Evolutionary conservation across 306 rosid species (phyloP), one percentile per base, ranked within the genome.

Genomic region (Cucumis cinereus): DNA sequence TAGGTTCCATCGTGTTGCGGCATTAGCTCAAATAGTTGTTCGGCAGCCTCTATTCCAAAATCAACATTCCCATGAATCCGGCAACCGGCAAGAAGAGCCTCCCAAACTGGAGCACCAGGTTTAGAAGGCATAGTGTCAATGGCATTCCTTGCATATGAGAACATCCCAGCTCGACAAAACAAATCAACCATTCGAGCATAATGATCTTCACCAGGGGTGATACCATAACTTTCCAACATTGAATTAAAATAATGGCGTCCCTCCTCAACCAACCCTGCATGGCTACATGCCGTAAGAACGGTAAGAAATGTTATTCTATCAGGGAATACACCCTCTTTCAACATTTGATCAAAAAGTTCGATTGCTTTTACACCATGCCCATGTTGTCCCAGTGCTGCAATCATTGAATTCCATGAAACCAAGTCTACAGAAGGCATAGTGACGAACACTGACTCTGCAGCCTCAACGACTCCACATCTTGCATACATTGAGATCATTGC

Each of bases 401-500:
- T 62, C 45, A 62, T 62, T 33, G 69, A 6, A 33, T 62, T 62
- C 69, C 69, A 62, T 33, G 69, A 62, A 16, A 62, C 69, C 69
- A 33, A 33, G 69, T 62, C 69, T 62, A 33, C 45, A 62, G 23
- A 62, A 62, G 13, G 69, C 69, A 62, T 62, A 62, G 69, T 7
- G 69, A 30, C 23, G 23, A 62, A 62, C 69, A 62, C 54, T 68
- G 28, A 55, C 5, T 78, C 45, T 9, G 81, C 81, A 78, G 76
- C 81, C 57, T 68, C 81, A 66, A 78, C 43, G 17, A 41, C 76
- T 55, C 81, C 81, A 78, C 76, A 68, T 41, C 68, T 78, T 11
- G 81, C 66, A 78, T 78, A 78, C 81, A 78, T 78, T 23, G 81
- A 36, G 13, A 78, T 78, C 63, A 78, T 35, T 78, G 81, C 81